phyloP scores from a whole-genome alignment of 2,329 filamentous ascomycete genomes.

The Basipetospora chlamydospora region DNA sequence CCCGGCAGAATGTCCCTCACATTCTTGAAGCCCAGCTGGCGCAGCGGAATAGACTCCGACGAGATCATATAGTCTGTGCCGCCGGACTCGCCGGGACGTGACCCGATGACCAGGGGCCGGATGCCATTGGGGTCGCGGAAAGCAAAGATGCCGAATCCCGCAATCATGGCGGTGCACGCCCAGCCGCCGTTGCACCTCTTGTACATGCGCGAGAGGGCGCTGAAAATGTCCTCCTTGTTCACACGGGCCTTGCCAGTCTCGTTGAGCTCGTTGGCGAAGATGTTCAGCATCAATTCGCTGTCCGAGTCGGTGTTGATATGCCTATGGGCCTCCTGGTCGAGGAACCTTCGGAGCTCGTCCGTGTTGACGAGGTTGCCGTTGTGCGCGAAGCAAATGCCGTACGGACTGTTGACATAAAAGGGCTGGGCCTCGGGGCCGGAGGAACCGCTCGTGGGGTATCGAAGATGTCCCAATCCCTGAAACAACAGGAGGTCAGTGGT shows the following conservation, averaged over 20 bases:
- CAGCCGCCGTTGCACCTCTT: constrained; percentile 58
- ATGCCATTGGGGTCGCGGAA: constrained; percentile 58
- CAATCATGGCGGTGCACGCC: constrained; percentile 71
- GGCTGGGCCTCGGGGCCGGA: constrained; percentile 81
- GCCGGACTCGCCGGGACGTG: constrained; percentile 48
- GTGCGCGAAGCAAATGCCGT: constrained; percentile 67
- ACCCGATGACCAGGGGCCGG: constrained; percentile 67
- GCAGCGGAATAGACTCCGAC: constrained; percentile 73
- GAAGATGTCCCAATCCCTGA: constrained; percentile 64
- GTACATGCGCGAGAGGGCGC: constrained; percentile 58
- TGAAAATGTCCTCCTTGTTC: constrained; percentile 65
- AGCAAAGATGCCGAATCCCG: constrained; percentile 64
- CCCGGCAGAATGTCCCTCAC: constrained; percentile 69
- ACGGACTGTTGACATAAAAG: constrained; percentile 76
- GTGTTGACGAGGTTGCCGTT: constrained; percentile 83
- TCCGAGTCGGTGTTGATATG: constrained; percentile 88
- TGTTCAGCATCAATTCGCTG: constrained; percentile 75
- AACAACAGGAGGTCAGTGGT: too few relatives aligned
- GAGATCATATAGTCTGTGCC: constrained; percentile 80
- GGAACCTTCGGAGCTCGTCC: constrained; percentile 50
- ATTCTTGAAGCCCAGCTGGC: constrained; percentile 64
- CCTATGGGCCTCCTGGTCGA: constrained; percentile 66
- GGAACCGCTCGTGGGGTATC: constrained; percentile 82
- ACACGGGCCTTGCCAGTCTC: constrained; percentile 70
- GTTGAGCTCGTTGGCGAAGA: constrained; percentile 71